phyloP scores from a whole-genome alignment of 176 grass and related monocot genomes.

The Zizania latifolia region DNA sequence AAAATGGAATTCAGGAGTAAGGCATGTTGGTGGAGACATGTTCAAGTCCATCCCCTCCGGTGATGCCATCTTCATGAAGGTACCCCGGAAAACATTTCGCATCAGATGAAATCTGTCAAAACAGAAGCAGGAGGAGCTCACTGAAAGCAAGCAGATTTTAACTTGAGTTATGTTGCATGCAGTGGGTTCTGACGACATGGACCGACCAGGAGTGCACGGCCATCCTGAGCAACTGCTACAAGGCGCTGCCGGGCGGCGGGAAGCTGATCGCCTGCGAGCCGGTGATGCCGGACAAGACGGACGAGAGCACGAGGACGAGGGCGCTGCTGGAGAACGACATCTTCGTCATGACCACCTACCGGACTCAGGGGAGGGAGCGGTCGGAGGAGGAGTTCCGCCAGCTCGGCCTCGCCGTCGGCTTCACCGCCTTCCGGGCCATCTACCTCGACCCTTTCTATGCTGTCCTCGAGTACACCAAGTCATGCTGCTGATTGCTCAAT shows the following conservation, averaged over 20 bases:
- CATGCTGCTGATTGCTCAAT: background rate
- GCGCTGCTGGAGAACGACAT: slow-evolving; percentile 80
- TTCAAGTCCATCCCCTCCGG: slow-evolving; percentile 69
- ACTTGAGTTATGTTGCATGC: no score
- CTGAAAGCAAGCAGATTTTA: no score
- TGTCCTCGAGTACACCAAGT: slow-evolving; percentile 62
- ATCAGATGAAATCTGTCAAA: no score
- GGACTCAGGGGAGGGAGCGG: slow-evolving; percentile 56
- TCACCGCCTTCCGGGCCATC: slow-evolving; percentile 47
- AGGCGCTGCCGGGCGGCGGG: slow-evolving; percentile 55
- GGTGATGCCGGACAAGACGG: slow-evolving; percentile 59
- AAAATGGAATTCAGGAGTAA: slow-evolving; percentile 42
- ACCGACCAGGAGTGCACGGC: slow-evolving; percentile 62
- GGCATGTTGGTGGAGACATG: slow-evolving; percentile 77
- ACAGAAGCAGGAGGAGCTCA: no score
- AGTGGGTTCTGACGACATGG: slow-evolving; percentile 95
- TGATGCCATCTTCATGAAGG: slow-evolving; percentile 97
- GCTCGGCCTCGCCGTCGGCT: slow-evolving; percentile 47
- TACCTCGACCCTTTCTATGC: slow-evolving; percentile 85
- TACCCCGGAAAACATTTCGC: no score
- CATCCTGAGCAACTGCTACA: slow-evolving; percentile 70
- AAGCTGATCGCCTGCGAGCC: slow-evolving; percentile 86
- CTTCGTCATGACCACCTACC: slow-evolving; percentile 87
- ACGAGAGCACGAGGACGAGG: slow-evolving; percentile 57
- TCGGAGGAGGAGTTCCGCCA: slow-evolving; percentile 71